These are phyloP conservation scores for Nakazawaea molendinolei DNA, from an alignment of 805 yeast genomes.

Conservation along the genomic window DNA sequence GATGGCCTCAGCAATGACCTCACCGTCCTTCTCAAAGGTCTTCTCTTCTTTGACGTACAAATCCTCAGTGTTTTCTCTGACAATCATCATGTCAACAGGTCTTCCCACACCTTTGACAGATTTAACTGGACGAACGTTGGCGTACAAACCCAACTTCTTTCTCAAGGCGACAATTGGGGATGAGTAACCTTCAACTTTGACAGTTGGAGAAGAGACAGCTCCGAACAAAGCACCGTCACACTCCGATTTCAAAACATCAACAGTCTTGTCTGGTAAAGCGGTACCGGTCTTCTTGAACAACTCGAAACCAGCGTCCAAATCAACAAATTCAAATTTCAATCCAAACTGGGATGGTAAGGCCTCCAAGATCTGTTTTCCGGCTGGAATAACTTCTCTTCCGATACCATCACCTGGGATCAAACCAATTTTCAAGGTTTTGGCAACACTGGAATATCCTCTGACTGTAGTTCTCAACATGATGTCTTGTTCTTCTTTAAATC, in stretches of 20 bases:
- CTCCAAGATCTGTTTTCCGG: constrained; percentile 84
- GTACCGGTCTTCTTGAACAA: constrained; percentile 91
- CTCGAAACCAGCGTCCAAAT: constrained; percentile 92
- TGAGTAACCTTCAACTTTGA: constrained; percentile 92
- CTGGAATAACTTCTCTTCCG: constrained; percentile 96
- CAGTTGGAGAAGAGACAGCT: constrained; percentile 92
- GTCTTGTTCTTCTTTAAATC: constrained; percentile 7
- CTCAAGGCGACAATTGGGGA: constrained; percentile 99
- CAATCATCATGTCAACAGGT: constrained; percentile 96
- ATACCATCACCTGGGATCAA: constrained; percentile 98
- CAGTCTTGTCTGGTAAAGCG: constrained; percentile 92
- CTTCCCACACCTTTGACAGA: constrained; percentile 80
- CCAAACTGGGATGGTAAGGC: constrained; percentile 72
- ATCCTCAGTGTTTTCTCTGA: constrained; percentile 98
- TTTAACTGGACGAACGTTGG: constrained; percentile 97
- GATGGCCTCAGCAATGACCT: constrained; percentile 93
- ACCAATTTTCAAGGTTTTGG: constrained; percentile 48
- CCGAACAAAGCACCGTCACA: constrained; percentile 98
- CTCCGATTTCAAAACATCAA: constrained; percentile 61
- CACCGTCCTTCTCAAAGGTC: constrained; percentile 71
- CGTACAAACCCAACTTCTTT: constrained; percentile 89
- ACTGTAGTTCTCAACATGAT: constrained; percentile 11
- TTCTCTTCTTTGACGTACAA: constrained; percentile 91
- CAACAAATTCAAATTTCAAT: constrained; percentile 76
- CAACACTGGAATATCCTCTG: constrained; percentile 8